phyloP scores from a whole-genome alignment of 2,329 filamentous ascomycete species.

The Cercospora sp. region DNA sequence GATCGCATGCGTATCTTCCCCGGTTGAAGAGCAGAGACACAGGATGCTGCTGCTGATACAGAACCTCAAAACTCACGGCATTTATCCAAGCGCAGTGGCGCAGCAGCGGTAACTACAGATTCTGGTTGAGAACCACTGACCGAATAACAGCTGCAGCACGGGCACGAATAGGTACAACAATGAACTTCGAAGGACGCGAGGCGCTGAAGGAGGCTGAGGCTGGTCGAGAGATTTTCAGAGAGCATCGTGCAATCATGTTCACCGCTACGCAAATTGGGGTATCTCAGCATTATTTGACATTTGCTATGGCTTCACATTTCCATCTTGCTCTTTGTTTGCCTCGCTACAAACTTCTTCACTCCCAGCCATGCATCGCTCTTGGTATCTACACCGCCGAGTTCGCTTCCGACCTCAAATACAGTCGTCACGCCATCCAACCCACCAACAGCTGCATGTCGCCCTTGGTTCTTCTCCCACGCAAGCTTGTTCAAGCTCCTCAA shows the following conservation, averaged over 20 bases:
- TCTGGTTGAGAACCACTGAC: neutral
- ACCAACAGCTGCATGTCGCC: conserved; percentile 81
- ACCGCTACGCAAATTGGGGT: conserved; percentile 4
- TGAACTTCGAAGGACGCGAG: neutral
- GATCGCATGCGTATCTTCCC: neutral
- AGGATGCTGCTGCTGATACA: neutral
- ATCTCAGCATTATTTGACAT: conserved; percentile 6
- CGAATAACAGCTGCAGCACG: neutral
- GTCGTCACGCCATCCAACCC: conserved; percentile 89
- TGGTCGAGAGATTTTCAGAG: neutral
- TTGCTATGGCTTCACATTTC: conserved; percentile 19
- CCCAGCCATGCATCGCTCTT: conserved; percentile 88
- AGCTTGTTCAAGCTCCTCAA: conserved; percentile 85
- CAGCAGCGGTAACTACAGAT: neutral
- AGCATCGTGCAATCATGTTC: neutral
- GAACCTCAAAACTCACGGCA: neutral
- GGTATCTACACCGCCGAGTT: conserved; percentile 77
- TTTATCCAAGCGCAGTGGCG: neutral
- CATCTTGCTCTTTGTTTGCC: conserved; percentile 32
- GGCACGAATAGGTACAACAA: neutral
- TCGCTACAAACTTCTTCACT: conserved; percentile 84
- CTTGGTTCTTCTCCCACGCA: conserved; percentile 89
- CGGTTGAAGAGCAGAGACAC: neutral
- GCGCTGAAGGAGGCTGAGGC: neutral
- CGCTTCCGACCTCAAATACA: conserved; percentile 84